phyloP scores from a whole-genome alignment of 768 basidiomycete genomes.

The Tulasnella sp. region DNA sequence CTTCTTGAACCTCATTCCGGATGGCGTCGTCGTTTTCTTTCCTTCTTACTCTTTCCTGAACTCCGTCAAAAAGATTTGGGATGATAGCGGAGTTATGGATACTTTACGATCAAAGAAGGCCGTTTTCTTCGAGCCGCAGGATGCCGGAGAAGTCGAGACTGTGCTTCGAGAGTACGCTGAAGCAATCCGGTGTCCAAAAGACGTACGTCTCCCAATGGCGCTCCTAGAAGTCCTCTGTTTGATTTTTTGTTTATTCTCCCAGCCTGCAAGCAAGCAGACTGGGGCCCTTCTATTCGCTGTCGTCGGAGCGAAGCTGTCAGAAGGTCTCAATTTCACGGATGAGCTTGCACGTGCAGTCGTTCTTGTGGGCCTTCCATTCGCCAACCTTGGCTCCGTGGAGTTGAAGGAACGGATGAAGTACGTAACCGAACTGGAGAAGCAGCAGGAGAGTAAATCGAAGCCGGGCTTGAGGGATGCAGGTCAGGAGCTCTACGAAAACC shows the following conservation, averaged over 20 bases:
- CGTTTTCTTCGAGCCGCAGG: constrained; percentile 29
- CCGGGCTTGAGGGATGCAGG: constrained; percentile 50
- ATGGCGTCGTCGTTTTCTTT: constrained; percentile 87
- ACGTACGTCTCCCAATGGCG: constrained; percentile 1
- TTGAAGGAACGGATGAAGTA: constrained; percentile 87
- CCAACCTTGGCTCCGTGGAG: constrained; percentile 84
- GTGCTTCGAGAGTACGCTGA: constrained; percentile 61
- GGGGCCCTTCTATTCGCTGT: constrained; percentile 89
- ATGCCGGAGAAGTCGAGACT: constrained; percentile 37
- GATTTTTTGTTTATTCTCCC: background rate
- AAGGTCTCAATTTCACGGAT: constrained; percentile 57
- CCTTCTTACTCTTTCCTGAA: constrained; percentile 83
- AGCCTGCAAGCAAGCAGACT: constrained; percentile 19
- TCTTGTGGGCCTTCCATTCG: constrained; percentile 84
- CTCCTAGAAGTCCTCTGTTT: background rate
- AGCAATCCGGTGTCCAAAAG: constrained; percentile 26
- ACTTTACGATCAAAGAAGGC: constrained; percentile 63
- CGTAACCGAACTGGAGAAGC: constrained; percentile 49
- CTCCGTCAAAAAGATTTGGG: constrained; percentile 55
- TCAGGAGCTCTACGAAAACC: constrained; percentile 77
- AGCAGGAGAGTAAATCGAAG: constrained; percentile 21
- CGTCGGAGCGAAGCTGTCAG: constrained; percentile 93
- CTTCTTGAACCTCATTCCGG: constrained; percentile 62
- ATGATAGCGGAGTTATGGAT: constrained; percentile 43
- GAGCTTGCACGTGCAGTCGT: constrained; percentile 76